Evolutionary conservation across 192 early-diverging fungal genomes (phyloP), one percentile per base, ranked within the genome.

Genomic region (Podila epigama): DNA sequence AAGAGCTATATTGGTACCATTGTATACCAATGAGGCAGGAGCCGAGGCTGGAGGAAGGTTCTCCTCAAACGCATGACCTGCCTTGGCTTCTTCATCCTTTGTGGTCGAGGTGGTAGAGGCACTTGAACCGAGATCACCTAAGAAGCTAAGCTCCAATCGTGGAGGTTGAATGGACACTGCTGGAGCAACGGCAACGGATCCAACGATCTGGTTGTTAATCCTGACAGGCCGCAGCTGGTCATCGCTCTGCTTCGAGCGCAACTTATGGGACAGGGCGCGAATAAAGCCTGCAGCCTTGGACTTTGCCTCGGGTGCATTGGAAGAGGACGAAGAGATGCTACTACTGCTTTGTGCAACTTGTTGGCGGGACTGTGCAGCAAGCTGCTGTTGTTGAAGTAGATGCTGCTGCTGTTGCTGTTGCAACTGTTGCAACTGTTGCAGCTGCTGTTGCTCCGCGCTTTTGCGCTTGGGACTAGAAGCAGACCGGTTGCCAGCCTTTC

Each of bases 241-340:
- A 20, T 68, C 66, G 33, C 73, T 77, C 60, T 57, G 73, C 56
- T 77, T 77, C 5, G 73, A 77, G n/a, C 73, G 73, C 3, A 77
- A 61, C 51, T 77, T 77, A 37, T 59, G 56, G 5, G 73, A 77
- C 18, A 77, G 56, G 22, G 73, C 73, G 11, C 73, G 57, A 33
- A 77, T 77, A 36, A 77, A 77, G 27, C 73, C 73, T 22, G 66
- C 66, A 2, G 73, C 66, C 66, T 77, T 77, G 55, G 66, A 77
- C 35, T 77, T 77, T 22, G 60, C 41, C 61, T 77, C 73, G 2
- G 52, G 40, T 20, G 60, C 10, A 6, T 59, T 48, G 0, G 42
- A 40, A 1, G 55, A 63, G 2, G 31, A 25, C 1, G 59, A 54
- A 5, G 73, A 77, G 5, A 44, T 34, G 10, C 42, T 36, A n/a